phyloP scores from a whole-genome alignment of 2,329 filamentous ascomycete species.

The Emydomyces testavorans region DNA sequence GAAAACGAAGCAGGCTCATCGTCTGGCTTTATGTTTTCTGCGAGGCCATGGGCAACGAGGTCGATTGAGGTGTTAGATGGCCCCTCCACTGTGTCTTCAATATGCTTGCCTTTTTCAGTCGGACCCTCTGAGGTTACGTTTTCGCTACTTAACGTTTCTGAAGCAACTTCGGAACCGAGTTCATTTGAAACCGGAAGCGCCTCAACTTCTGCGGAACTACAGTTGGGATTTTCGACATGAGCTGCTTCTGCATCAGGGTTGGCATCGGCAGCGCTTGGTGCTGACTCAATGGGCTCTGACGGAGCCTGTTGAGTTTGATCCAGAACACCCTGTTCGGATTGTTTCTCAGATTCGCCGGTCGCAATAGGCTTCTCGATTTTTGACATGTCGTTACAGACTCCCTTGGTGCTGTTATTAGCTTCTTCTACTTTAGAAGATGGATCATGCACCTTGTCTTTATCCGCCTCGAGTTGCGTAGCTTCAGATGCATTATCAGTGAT shows the following conservation, averaged over 20 bases:
- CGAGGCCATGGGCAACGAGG: not conserved
- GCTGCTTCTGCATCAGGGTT: not conserved
- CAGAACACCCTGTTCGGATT: not conserved
- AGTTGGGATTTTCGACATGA: not conserved
- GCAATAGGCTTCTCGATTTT: not conserved
- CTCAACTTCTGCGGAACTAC: not conserved
- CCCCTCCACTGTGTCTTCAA: not conserved
- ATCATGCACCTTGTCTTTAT: not conserved
- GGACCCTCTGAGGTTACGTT: not conserved
- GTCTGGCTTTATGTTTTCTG: not conserved
- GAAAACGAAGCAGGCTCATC: not conserved
- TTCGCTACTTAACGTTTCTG: not conserved
- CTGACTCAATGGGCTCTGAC: not conserved
- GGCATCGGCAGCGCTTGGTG: not conserved
- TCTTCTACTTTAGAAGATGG: not conserved
- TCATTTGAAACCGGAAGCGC: not conserved
- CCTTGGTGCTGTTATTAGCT: not conserved
- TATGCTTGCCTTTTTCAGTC: too few relatives aligned
- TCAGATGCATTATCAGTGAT: not conserved
- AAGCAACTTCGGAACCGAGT: not conserved
- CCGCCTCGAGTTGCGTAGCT: not conserved
- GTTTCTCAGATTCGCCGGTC: not conserved
- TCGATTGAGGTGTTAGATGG: not conserved
- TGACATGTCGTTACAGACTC: not conserved
- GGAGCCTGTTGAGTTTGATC: not conserved